Evolutionary conservation across 495 filamentous ascomycete species (phyloP).

Genomic region (Thermothielavioides terrestris): DNA sequence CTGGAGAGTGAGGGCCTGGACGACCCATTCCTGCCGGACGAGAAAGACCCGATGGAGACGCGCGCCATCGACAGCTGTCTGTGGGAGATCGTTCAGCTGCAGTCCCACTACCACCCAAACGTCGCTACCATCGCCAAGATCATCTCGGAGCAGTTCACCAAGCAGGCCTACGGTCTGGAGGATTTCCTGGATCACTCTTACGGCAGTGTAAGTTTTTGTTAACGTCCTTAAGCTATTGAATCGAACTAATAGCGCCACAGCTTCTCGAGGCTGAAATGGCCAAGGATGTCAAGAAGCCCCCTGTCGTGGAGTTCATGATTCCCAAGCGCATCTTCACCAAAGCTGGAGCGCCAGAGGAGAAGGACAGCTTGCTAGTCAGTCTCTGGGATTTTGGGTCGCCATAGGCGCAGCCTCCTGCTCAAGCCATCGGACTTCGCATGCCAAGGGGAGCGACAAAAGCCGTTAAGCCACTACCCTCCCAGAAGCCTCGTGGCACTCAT

Average conservation of each 20-base stretch:
- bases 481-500: neutral
- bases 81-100: constrained; percentile 87
- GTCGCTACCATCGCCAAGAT: constrained; percentile 91
- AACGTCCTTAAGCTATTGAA: neutral
- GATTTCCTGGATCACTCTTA: constrained; percentile 97
- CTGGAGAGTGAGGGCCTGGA: constrained; percentile 59
- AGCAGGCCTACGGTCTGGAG: constrained; percentile 82
- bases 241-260: constrained; percentile 32
- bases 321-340: constrained; percentile 76
- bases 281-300: constrained; percentile 73
- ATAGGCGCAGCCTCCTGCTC: neutral
- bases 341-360: constrained; percentile 35
- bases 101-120: constrained; percentile 94
- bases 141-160: constrained; percentile 94
- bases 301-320: constrained; percentile 88
- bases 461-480: neutral
- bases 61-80: constrained; percentile 82
- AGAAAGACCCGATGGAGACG: constrained; percentile 78
- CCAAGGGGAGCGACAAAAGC: neutral
- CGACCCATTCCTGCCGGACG: constrained; percentile 69
- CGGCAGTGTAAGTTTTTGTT: constrained; percentile 53
- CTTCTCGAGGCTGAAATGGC: constrained; percentile 75
- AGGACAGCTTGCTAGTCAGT: constrained; percentile 44
- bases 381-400: constrained; percentile 46
- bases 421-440: neutral